phyloP scores from a whole-genome alignment of 208 protist genomes.

The Porcisia hertigi region DNA sequence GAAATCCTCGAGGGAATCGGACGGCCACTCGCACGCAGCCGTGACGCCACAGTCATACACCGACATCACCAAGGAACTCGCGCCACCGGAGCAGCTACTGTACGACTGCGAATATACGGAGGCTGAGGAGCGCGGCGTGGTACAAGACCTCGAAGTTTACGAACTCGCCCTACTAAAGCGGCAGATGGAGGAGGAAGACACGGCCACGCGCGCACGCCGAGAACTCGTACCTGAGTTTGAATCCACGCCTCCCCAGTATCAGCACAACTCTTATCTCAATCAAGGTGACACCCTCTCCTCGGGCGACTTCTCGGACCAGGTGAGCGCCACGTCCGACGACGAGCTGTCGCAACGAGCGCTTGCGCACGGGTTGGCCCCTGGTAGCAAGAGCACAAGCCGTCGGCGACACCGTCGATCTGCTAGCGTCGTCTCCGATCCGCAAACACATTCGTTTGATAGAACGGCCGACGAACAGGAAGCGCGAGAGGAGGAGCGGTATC shows the following conservation, averaged over 20 bases:
- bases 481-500: not conserved
- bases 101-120: constrained; percentile 32
- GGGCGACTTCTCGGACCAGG: constrained; percentile 37
- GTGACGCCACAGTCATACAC: not conserved
- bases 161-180: constrained; percentile 31
- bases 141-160: constrained; percentile 43
- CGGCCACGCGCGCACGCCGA: constrained; percentile 33
- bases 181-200: constrained; percentile 43
- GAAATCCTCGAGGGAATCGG: not conserved
- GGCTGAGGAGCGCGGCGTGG: constrained; percentile 40
- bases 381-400: constrained; percentile 14
- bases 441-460: not conserved
- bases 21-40: not conserved
- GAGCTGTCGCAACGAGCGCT: constrained; percentile 37
- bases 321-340: constrained; percentile 76
- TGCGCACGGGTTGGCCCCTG: constrained; percentile 8
- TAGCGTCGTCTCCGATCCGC: not conserved
- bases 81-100: constrained; percentile 11
- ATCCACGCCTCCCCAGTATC: constrained; percentile 25
- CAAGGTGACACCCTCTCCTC: not conserved
- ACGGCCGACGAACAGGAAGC: not conserved
- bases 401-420: not conserved
- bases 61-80: not conserved
- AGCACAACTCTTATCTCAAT: constrained; percentile 10
- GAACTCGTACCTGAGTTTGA: constrained; percentile 55